These are phyloP conservation scores for Diplogelasinospora grovesii DNA, from an alignment of 495 filamentous ascomycete genomes.

Conservation along the genomic window DNA sequence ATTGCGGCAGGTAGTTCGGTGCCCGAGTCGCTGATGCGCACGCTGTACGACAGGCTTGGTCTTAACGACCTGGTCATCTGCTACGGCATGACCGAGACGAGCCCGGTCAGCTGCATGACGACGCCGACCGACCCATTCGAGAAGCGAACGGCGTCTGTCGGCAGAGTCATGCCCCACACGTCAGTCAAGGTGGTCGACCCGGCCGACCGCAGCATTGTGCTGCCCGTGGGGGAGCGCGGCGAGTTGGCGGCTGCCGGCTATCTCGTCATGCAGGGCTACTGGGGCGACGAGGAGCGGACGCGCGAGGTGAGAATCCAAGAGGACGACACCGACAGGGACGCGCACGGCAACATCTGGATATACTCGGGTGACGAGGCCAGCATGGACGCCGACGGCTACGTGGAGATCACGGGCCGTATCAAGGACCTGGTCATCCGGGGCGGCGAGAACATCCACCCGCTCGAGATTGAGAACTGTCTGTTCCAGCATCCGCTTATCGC, in stretches of 20 bases:
- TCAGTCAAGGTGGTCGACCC: slow-evolving; percentile 74
- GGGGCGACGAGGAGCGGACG: slow-evolving; percentile 62
- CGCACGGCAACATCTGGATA: slow-evolving; percentile 41
- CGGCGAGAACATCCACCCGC: slow-evolving; percentile 93
- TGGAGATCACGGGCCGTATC: slow-evolving; percentile 58
- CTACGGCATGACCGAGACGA: slow-evolving; percentile 98
- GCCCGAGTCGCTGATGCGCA: slow-evolving; percentile 77
- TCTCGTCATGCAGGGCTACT: slow-evolving; percentile 87
- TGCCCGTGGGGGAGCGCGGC: slow-evolving; percentile 61
- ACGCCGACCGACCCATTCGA: slow-evolving; percentile 70
- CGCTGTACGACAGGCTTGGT: slow-evolving; percentile 67
- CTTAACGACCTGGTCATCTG: slow-evolving; percentile 85
- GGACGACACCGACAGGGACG: slow-evolving; percentile 38
- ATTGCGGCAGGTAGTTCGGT: slow-evolving; percentile 88
- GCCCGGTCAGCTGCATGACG: slow-evolving; percentile 89
- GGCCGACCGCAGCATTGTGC: slow-evolving; percentile 43
- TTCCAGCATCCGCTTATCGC: slow-evolving; percentile 58
- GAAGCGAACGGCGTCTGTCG: slow-evolving; percentile 74
- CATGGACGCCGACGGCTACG: slow-evolving; percentile 68
- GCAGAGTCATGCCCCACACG: slow-evolving; percentile 68
- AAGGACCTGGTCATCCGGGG: slow-evolving; percentile 91
- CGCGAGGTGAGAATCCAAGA: slow-evolving; percentile 56
- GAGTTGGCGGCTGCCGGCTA: slow-evolving; percentile 85
- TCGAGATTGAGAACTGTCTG: slow-evolving; percentile 91
- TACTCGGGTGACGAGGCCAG: slow-evolving; percentile 85